Evolutionary conservation across 1,284 basidiomycete species (phyloP), one percentile per base, ranked within the genome.

Genomic region (Ustilago shanxiensis): DNA sequence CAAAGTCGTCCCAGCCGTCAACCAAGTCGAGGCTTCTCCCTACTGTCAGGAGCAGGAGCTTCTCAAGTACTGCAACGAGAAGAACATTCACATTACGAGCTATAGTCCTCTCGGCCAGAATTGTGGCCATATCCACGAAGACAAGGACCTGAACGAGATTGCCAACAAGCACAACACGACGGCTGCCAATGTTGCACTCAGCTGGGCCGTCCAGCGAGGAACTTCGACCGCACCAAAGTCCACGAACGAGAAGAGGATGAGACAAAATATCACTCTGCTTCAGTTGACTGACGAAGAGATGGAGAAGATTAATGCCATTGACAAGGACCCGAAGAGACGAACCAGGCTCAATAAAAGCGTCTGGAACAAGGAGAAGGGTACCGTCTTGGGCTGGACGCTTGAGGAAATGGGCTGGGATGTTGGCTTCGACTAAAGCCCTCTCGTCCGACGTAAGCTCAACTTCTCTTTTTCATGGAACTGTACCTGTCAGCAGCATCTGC

Each of bases 81-180:
- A 93, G 84, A 89, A 88, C 37, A 95, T 95, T 79, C 87, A 91
- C 29, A 88, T 92, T 0, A 89, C 94, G 85, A 93, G 93, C 0
- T 95, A 94, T 87, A 93, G 92, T 10, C 94, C 94, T 3, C 89
- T 95, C 31, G 93, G 93, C 6, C 93, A 86, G 18, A 7, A 20
- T n/a, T 20, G 6, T 6, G 8, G 18, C 18, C 41, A n/a, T 44
- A 37, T 37, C 13, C 41, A 44, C n/a, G 10, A 10, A 7, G 93
- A 95, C 83, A 89, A 91, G 58, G 89, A 89, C 18, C 90, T 93
- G 16, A 72, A 87, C n/a, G 88, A 88, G 70, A 89, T 94, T 63
- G 92, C 92, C 5, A 82, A 88, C 56, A 81, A 83, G 85, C 88
- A 92, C 85, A 86, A 86, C 6, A 86, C 92, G 39, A 87, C 89